Conservation (phyloP, 768 basidiomycete species). For the Russula sp. region DNA sequence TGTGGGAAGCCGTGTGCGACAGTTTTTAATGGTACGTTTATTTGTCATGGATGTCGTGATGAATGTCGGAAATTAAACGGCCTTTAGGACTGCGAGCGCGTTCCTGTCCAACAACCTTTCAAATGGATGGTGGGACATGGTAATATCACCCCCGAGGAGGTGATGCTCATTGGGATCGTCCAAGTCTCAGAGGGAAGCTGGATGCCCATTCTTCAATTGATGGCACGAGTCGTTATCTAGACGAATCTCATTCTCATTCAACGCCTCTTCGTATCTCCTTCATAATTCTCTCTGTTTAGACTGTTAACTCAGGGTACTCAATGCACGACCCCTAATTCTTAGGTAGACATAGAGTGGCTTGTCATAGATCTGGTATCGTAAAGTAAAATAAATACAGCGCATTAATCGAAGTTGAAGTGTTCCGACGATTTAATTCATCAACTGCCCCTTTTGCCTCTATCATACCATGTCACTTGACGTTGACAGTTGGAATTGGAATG, state of each 20-base stretch:
- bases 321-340: constrained; percentile 1
- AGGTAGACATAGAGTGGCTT: neutral
- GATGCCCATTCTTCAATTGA: constrained; percentile 27
- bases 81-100: constrained; percentile 13
- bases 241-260: neutral
- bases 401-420: neutral
- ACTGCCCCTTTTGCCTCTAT: constrained; percentile 1
- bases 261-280: neutral
- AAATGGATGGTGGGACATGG: constrained; percentile 11
- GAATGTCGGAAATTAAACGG: constrained; percentile 7
- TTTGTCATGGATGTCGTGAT: constrained; percentile 1
- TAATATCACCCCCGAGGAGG: constrained; percentile 18
- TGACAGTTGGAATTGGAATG: neutral
- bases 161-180: constrained; percentile 25
- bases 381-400: constrained; percentile 1
- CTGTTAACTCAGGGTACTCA: neutral
- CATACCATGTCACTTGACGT: constrained; percentile 1
- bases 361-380: neutral
- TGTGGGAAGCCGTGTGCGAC: constrained; percentile 18
- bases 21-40: constrained; percentile 10
- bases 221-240: constrained; percentile 14
- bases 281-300: neutral
- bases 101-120: neutral
- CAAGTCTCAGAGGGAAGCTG: constrained; percentile 27
- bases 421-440: neutral